phyloP scores from a whole-genome alignment of 2,329 filamentous ascomycete species.

The Cadophora gregata region DNA sequence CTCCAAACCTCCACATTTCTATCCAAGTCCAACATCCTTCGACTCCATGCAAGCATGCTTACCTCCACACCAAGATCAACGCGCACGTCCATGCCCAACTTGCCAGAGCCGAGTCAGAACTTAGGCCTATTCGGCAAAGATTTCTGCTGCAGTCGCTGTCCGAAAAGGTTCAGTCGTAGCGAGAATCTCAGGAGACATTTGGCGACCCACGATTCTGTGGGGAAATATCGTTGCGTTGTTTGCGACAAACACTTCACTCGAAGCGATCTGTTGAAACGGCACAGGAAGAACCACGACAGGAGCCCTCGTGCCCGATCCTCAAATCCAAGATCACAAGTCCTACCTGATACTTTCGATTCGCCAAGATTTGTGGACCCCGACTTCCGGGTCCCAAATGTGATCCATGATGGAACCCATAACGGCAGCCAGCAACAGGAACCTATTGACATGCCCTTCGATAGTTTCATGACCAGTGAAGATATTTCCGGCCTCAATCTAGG shows the following conservation, averaged over 20 bases:
- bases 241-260: constrained; percentile 6
- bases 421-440: background rate
- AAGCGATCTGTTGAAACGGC: background rate
- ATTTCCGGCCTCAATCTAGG: constrained; percentile 4
- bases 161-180: background rate
- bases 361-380: background rate
- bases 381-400: background rate
- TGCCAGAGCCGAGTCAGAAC: background rate
- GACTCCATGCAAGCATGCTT: background rate
- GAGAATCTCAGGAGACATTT: background rate
- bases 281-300: constrained; percentile 6
- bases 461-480: constrained; percentile 8
- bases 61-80: background rate
- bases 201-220: constrained; percentile 3
- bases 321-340: background rate
- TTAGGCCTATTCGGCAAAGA: background rate
- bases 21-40: background rate
- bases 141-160: background rate
- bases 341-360: background rate
- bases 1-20: background rate
- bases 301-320: background rate
- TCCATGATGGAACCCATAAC: background rate
- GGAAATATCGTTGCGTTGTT: background rate
- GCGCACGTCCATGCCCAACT: background rate
- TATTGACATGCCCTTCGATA: background rate